A percentile compares a stretch with the other conserved stretches of the same genome.
Evolutionary conservation across 1,284 basidiomycete genomes (phyloP).

Genomic region (Malassezia vespertilionis): DNA sequence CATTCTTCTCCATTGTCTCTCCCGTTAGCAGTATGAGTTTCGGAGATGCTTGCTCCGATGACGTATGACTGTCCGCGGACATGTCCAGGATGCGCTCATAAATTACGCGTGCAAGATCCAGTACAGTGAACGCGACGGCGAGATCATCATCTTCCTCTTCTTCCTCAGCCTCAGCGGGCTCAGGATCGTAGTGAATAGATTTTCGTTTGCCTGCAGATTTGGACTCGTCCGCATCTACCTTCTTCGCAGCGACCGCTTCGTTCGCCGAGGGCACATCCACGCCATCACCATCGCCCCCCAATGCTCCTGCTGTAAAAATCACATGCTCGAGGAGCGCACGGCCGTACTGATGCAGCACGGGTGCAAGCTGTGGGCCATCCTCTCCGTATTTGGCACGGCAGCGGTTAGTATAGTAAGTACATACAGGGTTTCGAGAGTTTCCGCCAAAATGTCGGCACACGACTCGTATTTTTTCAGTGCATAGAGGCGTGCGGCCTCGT

Average conservation of each 20-base stretch:
- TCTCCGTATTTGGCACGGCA: conserved; percentile 24
- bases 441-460: conserved; percentile 28
- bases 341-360: conserved; percentile 41
- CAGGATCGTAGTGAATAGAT: neutral
- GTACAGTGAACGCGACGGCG: conserved; percentile 34
- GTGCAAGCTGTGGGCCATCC: conserved; percentile 34
- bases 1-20: conserved; percentile 20
- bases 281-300: conserved; percentile 22
- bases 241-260: neutral
- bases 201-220: conserved; percentile 7
- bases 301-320: conserved; percentile 36
- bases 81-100: conserved; percentile 28
- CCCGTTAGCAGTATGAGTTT: conserved; percentile 29
- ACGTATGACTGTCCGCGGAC: neutral
- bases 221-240: conserved; percentile 1
- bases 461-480: conserved; percentile 33
- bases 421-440: conserved; percentile 31
- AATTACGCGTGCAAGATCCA: conserved; percentile 38
- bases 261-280: neutral
- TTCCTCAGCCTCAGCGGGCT: conserved; percentile 2
- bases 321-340: conserved; percentile 35
- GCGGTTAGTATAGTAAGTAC: conserved; percentile 3
- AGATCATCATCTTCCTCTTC: conserved; percentile 32
- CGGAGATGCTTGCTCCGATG: neutral
- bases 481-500: conserved; percentile 33